Base-by-base conservation (phyloP, 768 basidiomycete species). In the Boletus sensibilis region DNA sequence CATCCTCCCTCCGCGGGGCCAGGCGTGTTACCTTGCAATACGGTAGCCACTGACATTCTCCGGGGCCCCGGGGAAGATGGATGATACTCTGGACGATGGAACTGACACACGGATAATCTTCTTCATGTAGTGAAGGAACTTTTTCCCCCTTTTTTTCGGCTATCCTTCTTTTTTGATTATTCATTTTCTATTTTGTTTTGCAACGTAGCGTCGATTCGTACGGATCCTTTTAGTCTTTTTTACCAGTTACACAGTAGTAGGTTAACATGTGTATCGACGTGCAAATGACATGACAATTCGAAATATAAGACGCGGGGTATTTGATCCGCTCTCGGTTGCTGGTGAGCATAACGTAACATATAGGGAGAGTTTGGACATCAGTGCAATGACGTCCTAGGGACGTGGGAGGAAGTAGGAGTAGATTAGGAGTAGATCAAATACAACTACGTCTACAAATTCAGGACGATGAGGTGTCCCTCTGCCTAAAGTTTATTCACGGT, bases 141-240 rank as follows among this genome's bases (percentile, higher is more conserved):
- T 44, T 59, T 47, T 55, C 53, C 37, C 27, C 39, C 21, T 52
- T 29, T 35, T 29, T 45, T 29, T 45, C 23, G n/a, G 25, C 18
- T 35, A 37, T 35, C 20, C 14, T 47, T 47, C 31, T 59, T 57
- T 41, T 51, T 58, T 68, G 64, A 72, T 67, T 59, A 67, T 61
- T 69, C 64, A 53, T 60, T 66, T 72, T 71, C 65, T 70, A 71
- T 68, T 56, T 64, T 64, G 57, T 69, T 69, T 65, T 68, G 61
- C 67, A 53, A 31, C 53, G 16, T 65, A 58, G 50, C 7, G 23
- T 60, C 52, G 58, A 44, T 42, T 60, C 56, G 35, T 70, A 64
- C 58, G 45, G 43, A 56, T 58, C 31, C 40, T 53, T 68, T 67
- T 65, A 64, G 66, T 71, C 18, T 3, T 25, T 55, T 56, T 58